Conservation (phyloP, 768 basidiomycete genomes). For the Pulveroboletus sp. region DNA sequence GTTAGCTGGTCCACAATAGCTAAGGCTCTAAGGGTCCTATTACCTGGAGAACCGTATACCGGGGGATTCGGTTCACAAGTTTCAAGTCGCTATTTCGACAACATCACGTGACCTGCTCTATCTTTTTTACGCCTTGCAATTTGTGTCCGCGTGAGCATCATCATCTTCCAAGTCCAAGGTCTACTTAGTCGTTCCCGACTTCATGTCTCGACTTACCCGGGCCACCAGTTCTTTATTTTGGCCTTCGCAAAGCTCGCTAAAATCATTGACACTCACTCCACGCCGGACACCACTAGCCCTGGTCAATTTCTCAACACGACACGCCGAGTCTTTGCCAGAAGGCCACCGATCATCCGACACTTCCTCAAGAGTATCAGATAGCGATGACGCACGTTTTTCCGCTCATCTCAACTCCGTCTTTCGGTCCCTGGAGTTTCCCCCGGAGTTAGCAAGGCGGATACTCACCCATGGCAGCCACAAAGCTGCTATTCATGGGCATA, state of each 20-base stretch:
- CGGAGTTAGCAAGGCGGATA: constrained; percentile 67
- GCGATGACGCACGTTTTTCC: constrained; percentile 33
- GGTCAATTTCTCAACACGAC: constrained; percentile 16
- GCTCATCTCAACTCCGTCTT: constrained; percentile 65
- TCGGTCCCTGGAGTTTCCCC: constrained; percentile 63
- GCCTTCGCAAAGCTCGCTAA: constrained; percentile 9
- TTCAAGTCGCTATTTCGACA: neutral
- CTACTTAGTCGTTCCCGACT: neutral
- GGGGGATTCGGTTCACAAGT: neutral
- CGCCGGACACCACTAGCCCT: constrained; percentile 11
- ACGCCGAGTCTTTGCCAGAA: neutral
- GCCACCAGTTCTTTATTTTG: constrained; percentile 10
- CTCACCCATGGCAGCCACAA: constrained; percentile 79
- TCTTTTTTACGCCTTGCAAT: constrained; percentile 3
- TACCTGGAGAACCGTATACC: too few species aligned
- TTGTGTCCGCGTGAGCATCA: constrained; percentile 10
- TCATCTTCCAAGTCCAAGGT: neutral
- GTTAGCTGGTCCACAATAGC: neutral
- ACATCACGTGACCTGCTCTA: constrained; percentile 20
- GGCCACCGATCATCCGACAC: constrained; percentile 2
- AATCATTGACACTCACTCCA: constrained; percentile 10
- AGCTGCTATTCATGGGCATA: constrained; percentile 64
- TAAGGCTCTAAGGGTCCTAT: too few species aligned
- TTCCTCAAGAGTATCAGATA: constrained; percentile 3
- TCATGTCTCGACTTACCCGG: constrained; percentile 24